Evolutionary conservation across 805 yeast species (phyloP), one percentile per base, ranked within the genome.

Genomic region (Zygotorulaspora sp.): DNA sequence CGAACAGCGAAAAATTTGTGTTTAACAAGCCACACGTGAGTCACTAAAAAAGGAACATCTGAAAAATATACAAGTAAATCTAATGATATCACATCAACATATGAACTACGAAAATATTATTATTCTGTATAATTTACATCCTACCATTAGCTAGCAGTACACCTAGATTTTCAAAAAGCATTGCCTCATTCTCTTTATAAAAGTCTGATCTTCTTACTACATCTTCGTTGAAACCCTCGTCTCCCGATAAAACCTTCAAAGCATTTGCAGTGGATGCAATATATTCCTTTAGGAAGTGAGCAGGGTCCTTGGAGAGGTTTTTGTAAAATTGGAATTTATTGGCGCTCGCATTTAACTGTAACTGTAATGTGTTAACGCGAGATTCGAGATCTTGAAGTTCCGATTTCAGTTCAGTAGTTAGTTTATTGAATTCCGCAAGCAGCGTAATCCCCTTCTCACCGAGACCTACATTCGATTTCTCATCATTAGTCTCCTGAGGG

Each of bases 211-310:
- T 75, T 66, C 98, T 78, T 4, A 87, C 95, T 14, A 76, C 70
- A 57, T 89, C 97, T 64, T 90, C 97, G 56, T 80, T 80, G 62
- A 80, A 83, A 7, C 89, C 90, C 51, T 84, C 92, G 52, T 92
- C 97, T 48, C 95, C 88, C 43, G 87, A 75, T 47, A 92, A 70
- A 10, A 90, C 83, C 63, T 83, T 88, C 54, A 92, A 71, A 32
- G 90, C 84, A 43, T 87, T 85, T 11, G 87, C 71, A 60, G 92
- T 95, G 30, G 87, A 80, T 30, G 79, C 82, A 44, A 80, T 68
- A 75, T 95, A 84, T 35, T 77, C 72, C 38, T 80, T 70, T 49
- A 92, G 65, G 51, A 87, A 85, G 16, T 71, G 71, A 3, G 79
- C 81, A 0, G 98, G 97, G 53, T 89, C 78, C 31, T 80, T 72